Percentiles rank a stretch among this genome's conserved stretches.
Evolutionary conservation across 148 eudicot species (phyloP).

Genomic region (Agrostemma githago): DNA sequence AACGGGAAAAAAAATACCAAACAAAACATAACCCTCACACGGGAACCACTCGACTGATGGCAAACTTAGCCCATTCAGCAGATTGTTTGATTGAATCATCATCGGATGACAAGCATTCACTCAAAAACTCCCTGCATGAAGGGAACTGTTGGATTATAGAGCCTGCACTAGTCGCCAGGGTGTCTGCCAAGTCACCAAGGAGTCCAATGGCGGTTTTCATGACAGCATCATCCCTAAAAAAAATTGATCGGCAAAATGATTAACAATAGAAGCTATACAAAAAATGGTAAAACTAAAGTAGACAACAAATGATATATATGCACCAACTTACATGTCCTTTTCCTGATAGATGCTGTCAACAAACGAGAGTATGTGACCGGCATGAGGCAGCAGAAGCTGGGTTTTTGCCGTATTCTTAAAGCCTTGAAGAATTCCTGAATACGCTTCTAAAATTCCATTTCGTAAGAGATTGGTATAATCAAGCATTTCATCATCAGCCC

Average conservation of each 20-base stretch:
- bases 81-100: constrained; percentile 91
- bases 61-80: constrained; percentile 93
- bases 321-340: constrained; percentile 75
- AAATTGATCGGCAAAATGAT: neutral
- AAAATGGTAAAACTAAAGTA: neutral
- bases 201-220: constrained; percentile 93
- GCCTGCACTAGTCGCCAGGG: constrained; percentile 73
- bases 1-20: constrained; percentile 42
- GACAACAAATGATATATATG: neutral
- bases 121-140: constrained; percentile 68
- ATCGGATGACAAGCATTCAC: constrained; percentile 81
- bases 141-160: constrained; percentile 80
- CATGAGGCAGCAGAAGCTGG: constrained; percentile 65
- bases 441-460: constrained; percentile 83
- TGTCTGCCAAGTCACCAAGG: constrained; percentile 95
- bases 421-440: constrained; percentile 91
- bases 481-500: constrained; percentile 70
- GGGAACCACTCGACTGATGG: constrained; percentile 70
- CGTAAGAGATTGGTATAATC: constrained; percentile 81
- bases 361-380: constrained; percentile 72
- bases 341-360: constrained; percentile 79
- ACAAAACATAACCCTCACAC: constrained; percentile 43
- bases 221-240: constrained; percentile 78
- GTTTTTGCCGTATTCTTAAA: constrained; percentile 80
- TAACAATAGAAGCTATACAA: neutral